Conservation (phyloP, 345 rosid species). For the Melaleuca quinquenervia region DNA sequence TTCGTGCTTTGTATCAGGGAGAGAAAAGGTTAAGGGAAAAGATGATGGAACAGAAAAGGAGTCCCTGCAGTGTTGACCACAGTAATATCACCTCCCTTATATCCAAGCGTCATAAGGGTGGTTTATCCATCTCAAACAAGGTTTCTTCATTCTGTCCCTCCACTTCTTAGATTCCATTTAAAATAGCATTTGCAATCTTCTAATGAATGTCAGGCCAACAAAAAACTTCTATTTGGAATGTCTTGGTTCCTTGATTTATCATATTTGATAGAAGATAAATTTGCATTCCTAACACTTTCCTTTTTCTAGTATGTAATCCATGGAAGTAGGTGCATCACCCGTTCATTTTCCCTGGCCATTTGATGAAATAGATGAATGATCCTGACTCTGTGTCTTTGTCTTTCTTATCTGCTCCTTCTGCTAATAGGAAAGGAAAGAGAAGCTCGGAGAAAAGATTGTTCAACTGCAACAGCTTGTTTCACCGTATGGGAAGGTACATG, state of each 20-base stretch:
- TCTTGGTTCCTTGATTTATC: background rate
- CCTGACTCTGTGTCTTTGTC: background rate
- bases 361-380: background rate
- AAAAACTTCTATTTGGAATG: background rate
- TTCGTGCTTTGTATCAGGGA: constrained; percentile 16
- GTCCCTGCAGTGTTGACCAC: constrained; percentile 60
- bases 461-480: constrained; percentile 95
- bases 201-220: background rate
- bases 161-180: background rate
- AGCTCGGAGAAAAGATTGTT: constrained; percentile 72
- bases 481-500: constrained; percentile 84
- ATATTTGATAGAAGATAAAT: background rate
- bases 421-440: constrained; percentile 75
- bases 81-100: constrained; percentile 36
- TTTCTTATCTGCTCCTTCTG: background rate
- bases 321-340: background rate
- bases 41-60: constrained; percentile 82
- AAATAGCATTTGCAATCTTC: background rate
- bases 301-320: background rate
- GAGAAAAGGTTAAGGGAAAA: constrained; percentile 25
- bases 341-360: background rate
- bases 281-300: background rate
- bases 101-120: constrained; percentile 69
- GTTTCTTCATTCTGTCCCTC: constrained; percentile 14
- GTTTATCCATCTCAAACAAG: constrained; percentile 64